Evolutionary conservation across 2,329 filamentous ascomycete species (phyloP), one percentile per base, ranked within the genome.

Genomic region (Colletotrichum graminicola): DNA sequence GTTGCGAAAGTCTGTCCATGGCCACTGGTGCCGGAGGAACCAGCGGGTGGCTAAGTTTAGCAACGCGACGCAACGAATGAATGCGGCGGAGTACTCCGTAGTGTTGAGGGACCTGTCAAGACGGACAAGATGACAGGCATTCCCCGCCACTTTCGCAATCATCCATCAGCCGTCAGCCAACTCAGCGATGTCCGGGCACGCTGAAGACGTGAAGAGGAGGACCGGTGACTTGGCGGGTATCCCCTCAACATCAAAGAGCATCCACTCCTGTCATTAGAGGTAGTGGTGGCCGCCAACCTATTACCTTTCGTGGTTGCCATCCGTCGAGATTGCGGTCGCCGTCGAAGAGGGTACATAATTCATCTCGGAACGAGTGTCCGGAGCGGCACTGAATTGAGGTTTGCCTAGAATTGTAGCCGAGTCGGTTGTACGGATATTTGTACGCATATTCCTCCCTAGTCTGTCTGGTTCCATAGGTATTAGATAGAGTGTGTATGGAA

Each of bases 31-130:
- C 54, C 43, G 54, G 62, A 41, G 39, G 43, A 61, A 60, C 52
- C 62, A 60, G n/a, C 45, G 52, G 61, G 67, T 69, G 54, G 62
- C 67, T 69, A 66, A 69, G 62, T 69, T 66, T 69, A 69, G 67
- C 29, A 69, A 65, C 52, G 66, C 66, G 54, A 52, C 18, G 34
- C 34, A 26, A 51, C 18, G 12, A 23, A 10, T 36, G 43, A 49
- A 21, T 61, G 41, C 7, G 45, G 52, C 29, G 45, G 23, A 26
- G 29, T n/a, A n/a, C n/a, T n/a, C n/a, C n/a, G n/a, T n/a, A n/a
- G n/a, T n/a, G n/a, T n/a, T n/a, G n/a, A n/a, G n/a, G n/a, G n/a
- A n/a, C n/a, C n/a, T n/a, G n/a, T n/a, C n/a, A n/a, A n/a, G n/a
- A n/a, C n/a, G n/a, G n/a, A n/a, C n/a, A n/a, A n/a, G n/a, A n/a